A percentile compares a stretch with the other conserved stretches of the same genome.
phyloP scores from a whole-genome alignment of 371 early-diverging fungal species.

The Blastocladiella emersonii region DNA sequence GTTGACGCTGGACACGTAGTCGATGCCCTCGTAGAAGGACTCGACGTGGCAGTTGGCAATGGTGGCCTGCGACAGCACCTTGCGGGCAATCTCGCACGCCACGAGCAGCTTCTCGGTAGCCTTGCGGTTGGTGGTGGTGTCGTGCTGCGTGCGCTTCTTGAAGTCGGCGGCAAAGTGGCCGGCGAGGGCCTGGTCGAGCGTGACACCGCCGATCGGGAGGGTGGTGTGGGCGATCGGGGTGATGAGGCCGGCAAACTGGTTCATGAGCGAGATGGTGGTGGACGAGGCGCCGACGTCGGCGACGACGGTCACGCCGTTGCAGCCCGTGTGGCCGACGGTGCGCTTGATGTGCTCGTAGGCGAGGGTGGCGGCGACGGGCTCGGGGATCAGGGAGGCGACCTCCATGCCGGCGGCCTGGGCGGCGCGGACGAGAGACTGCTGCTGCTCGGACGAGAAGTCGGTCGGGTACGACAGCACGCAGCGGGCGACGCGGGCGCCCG shows the following conservation, averaged over 20 bases:
- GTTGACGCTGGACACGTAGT: conserved; percentile 75
- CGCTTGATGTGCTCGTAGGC: conserved; percentile 66
- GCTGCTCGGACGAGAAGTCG: conserved; percentile 77
- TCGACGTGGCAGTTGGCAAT: conserved; percentile 88
- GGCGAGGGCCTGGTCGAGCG: conserved; percentile 81
- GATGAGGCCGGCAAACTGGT: conserved; percentile 77
- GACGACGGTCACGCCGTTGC: conserved; percentile 71
- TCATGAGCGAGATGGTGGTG: conserved; percentile 82
- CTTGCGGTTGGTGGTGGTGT: conserved; percentile 54
- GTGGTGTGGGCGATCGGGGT: conserved; percentile 71
- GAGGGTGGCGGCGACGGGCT: conserved; percentile 93
- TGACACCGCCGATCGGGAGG: conserved; percentile 79
- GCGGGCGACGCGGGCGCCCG: conserved; percentile 64
- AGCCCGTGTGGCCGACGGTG: conserved; percentile 11
- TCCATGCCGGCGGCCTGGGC: conserved; percentile 82
- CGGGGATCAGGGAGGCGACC: conserved; percentile 76
- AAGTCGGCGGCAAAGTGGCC: conserved; percentile 74
- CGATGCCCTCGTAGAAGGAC: conserved; percentile 80
- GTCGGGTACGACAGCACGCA: conserved; percentile 90
- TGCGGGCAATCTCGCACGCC: conserved; percentile 85
- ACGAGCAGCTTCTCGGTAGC: conserved; percentile 69
- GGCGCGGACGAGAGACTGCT: conserved; percentile 62
- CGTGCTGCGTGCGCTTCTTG: conserved; percentile 68
- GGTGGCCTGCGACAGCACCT: conserved; percentile 69
- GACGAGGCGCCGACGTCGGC: conserved; percentile 95